phyloP scores from a whole-genome alignment of 345 rosid species.

The Eucalyptus pauciflora region DNA sequence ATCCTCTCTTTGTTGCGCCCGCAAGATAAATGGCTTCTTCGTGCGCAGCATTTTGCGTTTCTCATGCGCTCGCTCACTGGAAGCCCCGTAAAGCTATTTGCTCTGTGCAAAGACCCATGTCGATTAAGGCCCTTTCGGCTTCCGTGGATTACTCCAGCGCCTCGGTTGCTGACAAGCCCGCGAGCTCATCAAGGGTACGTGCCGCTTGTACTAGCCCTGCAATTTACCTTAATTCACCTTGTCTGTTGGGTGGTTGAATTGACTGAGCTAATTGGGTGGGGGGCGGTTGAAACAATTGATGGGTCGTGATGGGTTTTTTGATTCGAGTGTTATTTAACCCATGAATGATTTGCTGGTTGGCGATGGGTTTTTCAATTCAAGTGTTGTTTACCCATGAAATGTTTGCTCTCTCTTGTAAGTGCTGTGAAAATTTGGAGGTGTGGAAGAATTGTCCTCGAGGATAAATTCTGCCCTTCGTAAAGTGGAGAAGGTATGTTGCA shows the following conservation, averaged over 20 bases:
- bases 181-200: slow-evolving; percentile 41
- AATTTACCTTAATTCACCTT: not conserved
- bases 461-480: not conserved
- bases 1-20: not conserved
- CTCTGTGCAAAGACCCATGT: slow-evolving; percentile 31
- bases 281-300: not conserved
- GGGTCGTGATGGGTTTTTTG: not conserved
- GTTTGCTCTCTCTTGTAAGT: not conserved
- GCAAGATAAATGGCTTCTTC: not conserved
- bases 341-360: not conserved
- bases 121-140: slow-evolving; percentile 49
- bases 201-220: not conserved
- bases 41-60: slow-evolving; percentile 23
- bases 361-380: not conserved
- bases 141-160: slow-evolving; percentile 26
- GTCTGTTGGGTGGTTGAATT: not conserved
- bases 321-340: not conserved
- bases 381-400: not conserved
- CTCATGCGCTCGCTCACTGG: slow-evolving; percentile 16
- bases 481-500: not conserved
- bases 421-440: not conserved
- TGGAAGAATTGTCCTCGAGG: not conserved
- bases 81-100: slow-evolving; percentile 6
- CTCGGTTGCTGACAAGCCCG: slow-evolving; percentile 21
- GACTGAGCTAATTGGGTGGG: not conserved